Conservation (phyloP, 2,329 filamentous ascomycete genomes). For the Fusarium coicis region DNA sequence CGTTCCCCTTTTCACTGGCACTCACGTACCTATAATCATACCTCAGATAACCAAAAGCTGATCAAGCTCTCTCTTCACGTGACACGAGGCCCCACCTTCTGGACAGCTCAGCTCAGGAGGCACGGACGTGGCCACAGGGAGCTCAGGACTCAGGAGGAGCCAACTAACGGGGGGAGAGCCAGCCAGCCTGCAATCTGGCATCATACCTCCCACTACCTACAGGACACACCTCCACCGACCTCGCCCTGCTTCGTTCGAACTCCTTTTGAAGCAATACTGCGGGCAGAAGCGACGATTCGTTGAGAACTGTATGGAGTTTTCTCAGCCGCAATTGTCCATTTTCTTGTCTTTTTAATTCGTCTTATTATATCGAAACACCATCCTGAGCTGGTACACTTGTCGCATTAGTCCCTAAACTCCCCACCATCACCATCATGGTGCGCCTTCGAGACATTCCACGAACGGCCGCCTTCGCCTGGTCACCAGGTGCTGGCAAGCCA, state of each 20-base stretch:
- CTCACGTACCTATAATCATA: neutral
- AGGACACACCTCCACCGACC: slow-evolving; percentile 41
- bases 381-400: slow-evolving; percentile 39
- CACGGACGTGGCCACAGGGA: slow-evolving; percentile 45
- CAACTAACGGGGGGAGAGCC: slow-evolving; percentile 13
- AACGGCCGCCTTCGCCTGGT: slow-evolving; percentile 98
- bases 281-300: slow-evolving; percentile 45
- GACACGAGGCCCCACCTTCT: slow-evolving; percentile 35
- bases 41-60: neutral
- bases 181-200: slow-evolving; percentile 58
- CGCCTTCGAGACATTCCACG: slow-evolving; percentile 95
- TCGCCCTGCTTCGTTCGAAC: slow-evolving; percentile 38
- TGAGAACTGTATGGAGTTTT: slow-evolving; percentile 33
- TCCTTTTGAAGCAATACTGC: slow-evolving; percentile 43
- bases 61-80: slow-evolving; percentile 42
- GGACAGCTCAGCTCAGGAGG: slow-evolving; percentile 42
- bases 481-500: slow-evolving; percentile 80
- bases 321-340: slow-evolving; percentile 34
- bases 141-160: slow-evolving; percentile 48
- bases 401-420: slow-evolving; percentile 37
- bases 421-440: slow-evolving; percentile 75
- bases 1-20: neutral
- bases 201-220: slow-evolving; percentile 49
- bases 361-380: slow-evolving; percentile 29
- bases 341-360: slow-evolving; percentile 27